These are phyloP conservation scores for Blastocystis sp. DNA, from an alignment of 352 stramenopile species.

Conservation along the genomic window DNA sequence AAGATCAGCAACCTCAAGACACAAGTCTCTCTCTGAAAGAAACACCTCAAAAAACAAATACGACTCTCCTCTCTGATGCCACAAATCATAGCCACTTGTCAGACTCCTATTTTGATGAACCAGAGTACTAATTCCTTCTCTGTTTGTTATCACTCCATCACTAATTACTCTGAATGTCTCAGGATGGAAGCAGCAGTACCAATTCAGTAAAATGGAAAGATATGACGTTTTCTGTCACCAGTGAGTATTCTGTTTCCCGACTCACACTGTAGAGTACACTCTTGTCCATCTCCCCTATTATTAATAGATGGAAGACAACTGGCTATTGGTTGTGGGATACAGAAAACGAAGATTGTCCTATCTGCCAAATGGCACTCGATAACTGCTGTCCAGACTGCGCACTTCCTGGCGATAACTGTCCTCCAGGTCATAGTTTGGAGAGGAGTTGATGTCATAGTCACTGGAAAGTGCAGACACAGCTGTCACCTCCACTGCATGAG, in stretches of 20 bases:
- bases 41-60: too few relatives aligned
- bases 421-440: not conserved
- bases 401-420: constrained; percentile 47
- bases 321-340: constrained; percentile 39
- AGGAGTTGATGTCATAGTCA: not conserved
- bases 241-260: not conserved
- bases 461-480: constrained; percentile 19
- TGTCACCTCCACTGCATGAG: constrained; percentile 27
- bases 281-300: not conserved
- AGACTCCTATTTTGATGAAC: constrained; percentile 54
- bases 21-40: too few relatives aligned
- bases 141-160: not conserved
- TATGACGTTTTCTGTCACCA: not conserved
- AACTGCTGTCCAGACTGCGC: constrained; percentile 1
- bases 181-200: not conserved
- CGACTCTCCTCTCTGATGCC: too few relatives aligned
- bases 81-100: not conserved
- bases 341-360: constrained; percentile 42
- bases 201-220: not conserved
- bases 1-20: too few relatives aligned
- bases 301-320: constrained; percentile 7
- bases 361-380: constrained; percentile 29
- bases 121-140: constrained; percentile 20
- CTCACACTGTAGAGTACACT: not conserved
- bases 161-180: not conserved